Percentiles rank a stretch among this genome's conserved stretches.
These are phyloP conservation scores for Paxillus rubicundulus DNA, from an alignment of 768 basidiomycete species.

Conservation along the genomic window DNA sequence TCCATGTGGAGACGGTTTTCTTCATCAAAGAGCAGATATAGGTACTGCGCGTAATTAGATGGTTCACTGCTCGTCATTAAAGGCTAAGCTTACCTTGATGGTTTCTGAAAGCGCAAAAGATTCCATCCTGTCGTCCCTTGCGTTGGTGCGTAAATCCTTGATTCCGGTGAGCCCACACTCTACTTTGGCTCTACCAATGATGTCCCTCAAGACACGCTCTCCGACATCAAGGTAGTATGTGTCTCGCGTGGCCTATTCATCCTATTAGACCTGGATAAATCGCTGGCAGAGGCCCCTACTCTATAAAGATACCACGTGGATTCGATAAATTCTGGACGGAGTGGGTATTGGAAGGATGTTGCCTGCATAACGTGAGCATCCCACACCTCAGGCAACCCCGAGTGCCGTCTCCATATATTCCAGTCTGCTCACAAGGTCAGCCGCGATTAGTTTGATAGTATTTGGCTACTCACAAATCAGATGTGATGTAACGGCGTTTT, in stretches of 20 bases:
- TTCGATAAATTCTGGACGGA: conserved; percentile 92
- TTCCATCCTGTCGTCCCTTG: conserved; percentile 93
- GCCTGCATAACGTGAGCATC: conserved; percentile 72
- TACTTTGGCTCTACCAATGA: conserved; percentile 72
- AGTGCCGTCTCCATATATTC: conserved; percentile 87
- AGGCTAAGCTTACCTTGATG: conserved; percentile 59
- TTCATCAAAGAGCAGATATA: conserved; percentile 91
- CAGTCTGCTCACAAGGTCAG: conserved; percentile 56
- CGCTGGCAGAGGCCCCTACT: conserved; percentile 39
- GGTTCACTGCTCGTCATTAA: not conserved
- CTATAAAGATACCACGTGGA: conserved; percentile 95
- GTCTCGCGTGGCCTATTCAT: conserved; percentile 81
- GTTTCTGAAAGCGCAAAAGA: conserved; percentile 94
- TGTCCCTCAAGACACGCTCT: conserved; percentile 76
- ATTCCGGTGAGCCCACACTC: conserved; percentile 86
- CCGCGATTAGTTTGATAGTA: not conserved
- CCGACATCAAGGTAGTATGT: conserved; percentile 91
- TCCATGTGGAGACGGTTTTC: conserved; percentile 69
- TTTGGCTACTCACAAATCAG: conserved; percentile 62
- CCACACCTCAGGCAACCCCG: conserved; percentile 91
- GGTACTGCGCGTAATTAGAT: conserved; percentile 55
- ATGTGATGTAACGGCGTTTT: conserved; percentile 91
- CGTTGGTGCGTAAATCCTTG: conserved; percentile 71
- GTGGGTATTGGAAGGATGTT: conserved; percentile 75
- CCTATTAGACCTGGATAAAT: conserved; percentile 1